Evolutionary conservation across 768 basidiomycete species (phyloP), one percentile per base, ranked within the genome.

Genomic region (Leucosporidium yakuticum): DNA sequence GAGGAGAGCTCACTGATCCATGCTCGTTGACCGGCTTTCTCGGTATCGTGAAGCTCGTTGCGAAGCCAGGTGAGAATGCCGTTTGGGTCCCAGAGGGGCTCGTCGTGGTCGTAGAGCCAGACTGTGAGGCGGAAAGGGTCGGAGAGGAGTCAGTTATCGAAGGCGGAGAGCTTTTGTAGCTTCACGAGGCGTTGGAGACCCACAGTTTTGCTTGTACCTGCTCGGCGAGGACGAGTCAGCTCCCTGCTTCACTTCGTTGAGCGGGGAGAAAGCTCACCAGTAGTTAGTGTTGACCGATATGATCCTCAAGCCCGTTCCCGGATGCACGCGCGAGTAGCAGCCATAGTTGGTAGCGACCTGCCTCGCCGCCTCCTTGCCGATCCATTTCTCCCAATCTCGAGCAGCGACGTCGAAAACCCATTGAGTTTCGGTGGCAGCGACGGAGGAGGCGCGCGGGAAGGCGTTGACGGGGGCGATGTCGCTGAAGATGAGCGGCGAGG

Each of bases 281-380:
- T 84, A 86, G 11, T 83, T 81, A 12, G 84, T 83, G 68, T 86
- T 87, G 66, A 87, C 68, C 0, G 85, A 85, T 47, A 87, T 82
- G 49, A 87, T 83, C 25, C 83, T 85, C 19, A 73, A 34, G 25
- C 55, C 81, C 50, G 83, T 85, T 0, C 82, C 84, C 31, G 83
- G 80, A 23, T 71, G 80, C 81, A 67, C 77, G 2, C 79, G 71
- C 2, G 84, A 79, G 73, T 86, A 87, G 65, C 85, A 85, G 25
- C 86, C 86, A 14, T 84, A 85, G 39, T 44, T 44, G 39, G 39
- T 44, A 44, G 39, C 39, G 39, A 44, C 39, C 64, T 85, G 64
- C 0, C 76, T 67, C 4, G 83, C 81, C 20, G 82, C 83, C 2
- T 77, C 69, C 1, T 72, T 36, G 31, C 39, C 39, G 39, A 44